phyloP scores from a whole-genome alignment of 768 basidiomycete genomes.

The Psilocybe subaeruginosa region DNA sequence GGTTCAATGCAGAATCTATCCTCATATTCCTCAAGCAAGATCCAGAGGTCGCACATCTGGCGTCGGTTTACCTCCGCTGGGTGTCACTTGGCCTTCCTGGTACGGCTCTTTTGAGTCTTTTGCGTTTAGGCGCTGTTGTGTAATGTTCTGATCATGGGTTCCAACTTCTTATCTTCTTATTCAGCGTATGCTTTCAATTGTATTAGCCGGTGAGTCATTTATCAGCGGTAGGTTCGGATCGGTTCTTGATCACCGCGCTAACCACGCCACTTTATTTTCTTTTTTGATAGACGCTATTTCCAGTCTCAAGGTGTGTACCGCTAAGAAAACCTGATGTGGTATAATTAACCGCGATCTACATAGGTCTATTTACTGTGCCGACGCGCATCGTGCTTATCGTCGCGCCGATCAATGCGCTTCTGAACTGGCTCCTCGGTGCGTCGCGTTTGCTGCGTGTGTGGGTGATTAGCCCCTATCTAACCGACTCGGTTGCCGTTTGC shows the following conservation, averaged over 20 bases:
- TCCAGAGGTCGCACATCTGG: constrained; percentile 79
- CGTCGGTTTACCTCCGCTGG: constrained; percentile 76
- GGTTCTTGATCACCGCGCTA: neutral
- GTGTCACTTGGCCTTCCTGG: constrained; percentile 79
- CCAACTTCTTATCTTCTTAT: neutral
- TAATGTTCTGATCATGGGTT: neutral
- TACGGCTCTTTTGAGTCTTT: constrained; percentile 25
- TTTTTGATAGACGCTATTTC: constrained; percentile 60
- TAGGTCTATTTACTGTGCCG: constrained; percentile 81
- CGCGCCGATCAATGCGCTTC: constrained; percentile 81
- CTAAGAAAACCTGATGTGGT: neutral
- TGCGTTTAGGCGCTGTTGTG: neutral
- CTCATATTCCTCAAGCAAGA: constrained; percentile 80
- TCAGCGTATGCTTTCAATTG: constrained; percentile 53
- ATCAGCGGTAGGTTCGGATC: neutral
- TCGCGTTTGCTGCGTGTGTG: neutral
- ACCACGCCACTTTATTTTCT: neutral
- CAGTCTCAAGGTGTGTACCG: constrained; percentile 71
- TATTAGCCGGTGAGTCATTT: constrained; percentile 38
- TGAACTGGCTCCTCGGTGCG: constrained; percentile 86
- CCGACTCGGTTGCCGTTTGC: neutral
- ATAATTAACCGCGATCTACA: neutral
- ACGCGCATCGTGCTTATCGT: constrained; percentile 82
- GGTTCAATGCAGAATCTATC: constrained; percentile 83
- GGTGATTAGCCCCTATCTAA: neutral